Evolutionary conservation across 208 protist species (phyloP), one percentile per base, ranked within the genome.

Genomic region (Naegleria lovaniensis): DNA sequence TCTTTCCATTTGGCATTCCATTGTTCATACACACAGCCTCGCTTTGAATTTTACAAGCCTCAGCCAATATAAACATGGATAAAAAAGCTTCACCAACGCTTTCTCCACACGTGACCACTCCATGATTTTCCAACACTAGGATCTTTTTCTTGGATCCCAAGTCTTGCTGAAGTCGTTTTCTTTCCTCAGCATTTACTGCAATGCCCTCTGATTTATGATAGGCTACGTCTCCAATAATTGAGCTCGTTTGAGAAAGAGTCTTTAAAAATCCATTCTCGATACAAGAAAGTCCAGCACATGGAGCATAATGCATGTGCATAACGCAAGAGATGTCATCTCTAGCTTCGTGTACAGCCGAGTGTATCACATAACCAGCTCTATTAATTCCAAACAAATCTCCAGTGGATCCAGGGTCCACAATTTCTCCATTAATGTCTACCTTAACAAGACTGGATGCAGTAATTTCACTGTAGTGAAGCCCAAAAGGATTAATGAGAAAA

Each of bases 401-500:
- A 55, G 88, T 90, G 4, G n/a, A n/a, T 19, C 88, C 88, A 33
- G 39, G 22, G 41, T 90, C 25, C 22, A 90, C 41, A 29, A 76
- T 90, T 33, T 85, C n/a, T 55, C 88, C 88, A 59, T 90, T 25
- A 15, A 85, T n/a, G 76, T 76, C 52, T 38, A 90, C 43, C 41
- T 86, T 85, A 11, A 90, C 88, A 52, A 90, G 48, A 39, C 25
- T 40, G 9, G 36, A 51, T 58, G 88, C 88, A 76, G 76, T 90
- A 58, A 90, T 90, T 39, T 90, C 88, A 55, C 25, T 59, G 41
- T 90, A 90, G 1, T 59, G 41, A 39, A 90, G 33, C 0, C 88
- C 88, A 36, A 90, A 90, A 22, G 88, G 41, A 76, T 90, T 90
- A 58, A 90, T 90, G 15, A 90, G n/a, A 85, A 90, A 86, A 85